These are phyloP conservation scores for Neurospora intermedia DNA, from an alignment of 495 filamentous ascomycete species.

Conservation along the genomic window DNA sequence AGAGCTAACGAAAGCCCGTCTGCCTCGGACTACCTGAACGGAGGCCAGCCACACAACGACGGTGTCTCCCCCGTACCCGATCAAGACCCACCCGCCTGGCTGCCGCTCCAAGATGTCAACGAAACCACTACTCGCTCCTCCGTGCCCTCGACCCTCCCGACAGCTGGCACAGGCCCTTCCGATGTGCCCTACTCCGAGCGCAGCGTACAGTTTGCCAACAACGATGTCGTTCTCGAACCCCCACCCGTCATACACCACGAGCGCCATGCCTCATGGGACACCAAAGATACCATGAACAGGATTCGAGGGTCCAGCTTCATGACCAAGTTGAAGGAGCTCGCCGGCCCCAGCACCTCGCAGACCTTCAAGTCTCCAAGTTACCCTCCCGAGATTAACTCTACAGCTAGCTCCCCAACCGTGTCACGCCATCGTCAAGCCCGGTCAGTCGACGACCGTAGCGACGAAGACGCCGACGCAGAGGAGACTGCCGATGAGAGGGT, in stretches of 20 bases:
- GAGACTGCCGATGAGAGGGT: slow-evolving; percentile 50
- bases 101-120: slow-evolving; percentile 7
- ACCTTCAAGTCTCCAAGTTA: slow-evolving; percentile 28
- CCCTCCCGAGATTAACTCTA: slow-evolving; percentile 21
- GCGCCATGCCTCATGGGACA: slow-evolving; percentile 46
- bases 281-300: slow-evolving; percentile 43
- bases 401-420: slow-evolving; percentile 35
- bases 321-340: slow-evolving; percentile 53
- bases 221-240: slow-evolving; percentile 33
- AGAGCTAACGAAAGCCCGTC: slow-evolving; percentile 4
- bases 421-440: slow-evolving; percentile 37
- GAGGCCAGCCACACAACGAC: slow-evolving; percentile 24
- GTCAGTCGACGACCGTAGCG: slow-evolving; percentile 51
- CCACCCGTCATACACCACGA: slow-evolving; percentile 34
- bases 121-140: neutral
- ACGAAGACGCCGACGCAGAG: slow-evolving; percentile 65
- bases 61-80: slow-evolving; percentile 14
- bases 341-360: slow-evolving; percentile 37
- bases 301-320: slow-evolving; percentile 54
- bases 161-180: slow-evolving; percentile 2
- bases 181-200: slow-evolving; percentile 17
- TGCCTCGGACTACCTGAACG: slow-evolving; percentile 35
- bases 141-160: neutral
- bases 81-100: neutral
- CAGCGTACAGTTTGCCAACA: slow-evolving; percentile 55